Base-by-base conservation (phyloP, 768 basidiomycete genomes). In the Naganishia friedmannii region DNA sequence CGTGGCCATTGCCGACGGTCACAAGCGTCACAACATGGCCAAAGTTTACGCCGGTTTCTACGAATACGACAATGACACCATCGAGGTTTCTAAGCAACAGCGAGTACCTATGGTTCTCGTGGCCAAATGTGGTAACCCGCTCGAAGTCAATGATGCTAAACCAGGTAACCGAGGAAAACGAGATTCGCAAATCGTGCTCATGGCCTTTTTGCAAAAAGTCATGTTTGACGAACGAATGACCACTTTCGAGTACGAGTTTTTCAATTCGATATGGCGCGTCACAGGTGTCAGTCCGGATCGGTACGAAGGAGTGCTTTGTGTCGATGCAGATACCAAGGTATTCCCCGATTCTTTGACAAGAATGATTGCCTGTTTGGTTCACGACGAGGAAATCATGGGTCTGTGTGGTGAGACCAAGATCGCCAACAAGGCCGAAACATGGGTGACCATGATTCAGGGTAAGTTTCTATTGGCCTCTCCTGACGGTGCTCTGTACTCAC, bases 151-250 rank as follows among this genome's bases (percentile, higher is more conserved):
- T 77, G 95, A 98, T 70, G 74, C 90, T 28, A 98, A 99, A 81
- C 94, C 96, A 0, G 96, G 96, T 70, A 98, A 99, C 82, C 89
- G 96, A 80, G 96, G 96, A 57, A 99, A 98, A 83, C 95, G 96
- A 72, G 96, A 99, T 83, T 90, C 89, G 78, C 96, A 99, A 82
- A 94, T 99, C 76, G 90, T 99, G 63, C 84, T 98, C 71, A 99
- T 99, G 96, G 86, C 86, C 23, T 98, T 98, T 86, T 84, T 98
- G 79, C 96, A 99, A 82, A 98, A 96, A 81, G 93, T 98, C 76
- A 96, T 99, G 94, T 98, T 98, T 75, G 96, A 99, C 82, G 96
- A 99, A 84, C 88, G 96, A 65, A 98, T 99, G 95, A 96, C 95
- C 72, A 95, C 92, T 67, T 94, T 99, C 80, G 96, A 98, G 83